Evolutionary conservation across 2,329 filamentous ascomycete genomes (phyloP).

Genomic region (Colletotrichum tofieldiae): DNA sequence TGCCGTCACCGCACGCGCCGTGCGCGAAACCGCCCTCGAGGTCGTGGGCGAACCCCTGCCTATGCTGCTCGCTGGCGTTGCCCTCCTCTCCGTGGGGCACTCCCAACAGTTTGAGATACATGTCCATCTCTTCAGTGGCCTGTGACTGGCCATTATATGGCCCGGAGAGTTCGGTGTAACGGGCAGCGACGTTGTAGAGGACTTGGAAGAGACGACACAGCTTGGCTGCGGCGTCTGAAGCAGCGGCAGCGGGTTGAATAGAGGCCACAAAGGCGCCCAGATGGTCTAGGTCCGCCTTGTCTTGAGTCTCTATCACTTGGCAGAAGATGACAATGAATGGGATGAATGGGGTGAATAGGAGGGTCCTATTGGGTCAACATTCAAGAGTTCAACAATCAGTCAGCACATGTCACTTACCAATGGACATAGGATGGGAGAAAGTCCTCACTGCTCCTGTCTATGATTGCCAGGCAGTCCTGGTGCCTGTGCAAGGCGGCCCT

Average conservation of each 20-base stretch:
- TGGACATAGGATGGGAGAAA: constrained; percentile 58
- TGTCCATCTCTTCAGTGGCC: constrained; percentile 59
- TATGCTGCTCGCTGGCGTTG: neutral
- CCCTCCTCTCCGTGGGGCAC: constrained; percentile 48
- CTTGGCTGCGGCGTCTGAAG: constrained; percentile 65
- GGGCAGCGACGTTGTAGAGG: constrained; percentile 69
- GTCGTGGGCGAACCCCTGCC: too few relatives aligned
- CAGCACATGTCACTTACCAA: constrained; percentile 51
- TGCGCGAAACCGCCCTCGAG: neutral
- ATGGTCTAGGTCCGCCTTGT: constrained; percentile 58
- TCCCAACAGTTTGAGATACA: constrained; percentile 66
- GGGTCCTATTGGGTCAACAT: constrained; percentile 54
- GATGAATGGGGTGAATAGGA: constrained; percentile 67
- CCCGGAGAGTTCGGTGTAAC: constrained; percentile 65
- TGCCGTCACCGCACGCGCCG: neutral
- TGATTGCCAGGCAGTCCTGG: constrained; percentile 56
- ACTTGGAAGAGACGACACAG: constrained; percentile 72
- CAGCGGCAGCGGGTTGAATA: constrained; percentile 62
- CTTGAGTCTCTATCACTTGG: constrained; percentile 62
- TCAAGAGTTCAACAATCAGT: constrained; percentile 31
- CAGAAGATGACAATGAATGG: constrained; percentile 69
- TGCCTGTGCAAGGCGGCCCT: constrained; percentile 58
- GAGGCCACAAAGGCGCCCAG: constrained; percentile 65
- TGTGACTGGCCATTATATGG: constrained; percentile 41
- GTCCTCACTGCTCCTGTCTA: constrained; percentile 53